Percentiles rank a stretch among this genome's conserved stretches.
These are phyloP conservation scores for Colletotrichum sidae DNA, from an alignment of 2,329 filamentous ascomycete species.

Conservation along the genomic window DNA sequence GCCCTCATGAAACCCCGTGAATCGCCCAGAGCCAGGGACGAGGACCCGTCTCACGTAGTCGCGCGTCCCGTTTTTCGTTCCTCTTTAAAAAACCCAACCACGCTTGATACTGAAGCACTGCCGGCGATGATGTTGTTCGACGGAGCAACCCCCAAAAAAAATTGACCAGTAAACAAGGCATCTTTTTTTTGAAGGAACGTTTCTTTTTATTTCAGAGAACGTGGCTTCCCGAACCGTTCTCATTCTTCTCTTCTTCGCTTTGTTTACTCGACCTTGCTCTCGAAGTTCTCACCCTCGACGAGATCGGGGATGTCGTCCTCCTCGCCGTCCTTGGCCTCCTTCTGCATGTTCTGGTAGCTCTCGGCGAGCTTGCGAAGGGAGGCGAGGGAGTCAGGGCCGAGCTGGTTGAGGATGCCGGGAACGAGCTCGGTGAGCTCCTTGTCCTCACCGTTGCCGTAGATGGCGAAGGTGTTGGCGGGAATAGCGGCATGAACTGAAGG, in stretches of 20 bases:
- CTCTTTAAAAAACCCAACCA: constrained; percentile 12
- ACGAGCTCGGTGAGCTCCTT: constrained; percentile 99
- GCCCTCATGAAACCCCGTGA: background rate
- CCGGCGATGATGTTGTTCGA: constrained; percentile 15
- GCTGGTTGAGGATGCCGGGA: constrained; percentile 99
- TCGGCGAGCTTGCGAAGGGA: constrained; percentile 98
- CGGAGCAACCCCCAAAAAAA: constrained; percentile 14
- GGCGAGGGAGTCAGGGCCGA: constrained; percentile 96
- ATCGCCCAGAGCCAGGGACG: background rate
- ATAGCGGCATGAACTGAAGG: constrained; percentile 91
- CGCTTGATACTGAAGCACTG: constrained; percentile 13
- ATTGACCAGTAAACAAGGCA: background rate
- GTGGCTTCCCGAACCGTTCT: background rate
- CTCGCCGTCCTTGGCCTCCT: constrained; percentile 84
- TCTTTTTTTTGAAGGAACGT: constrained; percentile 17
- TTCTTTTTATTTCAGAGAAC: constrained; percentile 37
- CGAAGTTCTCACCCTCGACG: constrained; percentile 97
- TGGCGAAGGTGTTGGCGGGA: constrained; percentile 98
- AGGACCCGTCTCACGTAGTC: background rate
- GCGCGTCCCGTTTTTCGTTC: constrained; percentile 41
- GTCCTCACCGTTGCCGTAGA: constrained; percentile 98
- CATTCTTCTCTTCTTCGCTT: constrained; percentile 7
- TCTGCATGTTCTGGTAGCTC: constrained; percentile 99
- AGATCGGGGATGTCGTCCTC: constrained; percentile 97
- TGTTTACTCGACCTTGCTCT: constrained; percentile 92